These are phyloP conservation scores for Apiospora saccharicola DNA, from an alignment of 2,329 filamentous ascomycete species.

Conservation along the genomic window DNA sequence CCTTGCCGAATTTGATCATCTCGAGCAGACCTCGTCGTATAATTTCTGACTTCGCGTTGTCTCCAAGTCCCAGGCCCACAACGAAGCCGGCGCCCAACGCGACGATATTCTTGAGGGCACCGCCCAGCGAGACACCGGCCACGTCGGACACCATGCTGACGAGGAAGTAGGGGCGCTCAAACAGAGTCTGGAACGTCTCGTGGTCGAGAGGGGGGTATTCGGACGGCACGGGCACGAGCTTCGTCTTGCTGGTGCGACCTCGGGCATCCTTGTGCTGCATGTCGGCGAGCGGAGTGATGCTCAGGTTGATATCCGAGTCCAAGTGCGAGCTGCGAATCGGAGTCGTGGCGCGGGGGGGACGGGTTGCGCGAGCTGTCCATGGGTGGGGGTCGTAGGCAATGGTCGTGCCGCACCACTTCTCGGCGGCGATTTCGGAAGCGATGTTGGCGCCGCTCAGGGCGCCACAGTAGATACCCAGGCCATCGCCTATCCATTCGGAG, in stretches of 20 bases:
- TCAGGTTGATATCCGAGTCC: constrained; percentile 57
- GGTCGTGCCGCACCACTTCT: constrained; percentile 97
- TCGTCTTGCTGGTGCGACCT: constrained; percentile 71
- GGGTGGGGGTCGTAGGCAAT: constrained; percentile 90
- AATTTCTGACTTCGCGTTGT: constrained; percentile 98
- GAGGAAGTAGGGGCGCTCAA: constrained; percentile 97
- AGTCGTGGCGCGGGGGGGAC: constrained; percentile 56
- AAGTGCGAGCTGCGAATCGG: constrained; percentile 55
- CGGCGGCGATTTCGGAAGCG: constrained; percentile 89
- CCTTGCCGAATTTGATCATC: constrained; percentile 94
- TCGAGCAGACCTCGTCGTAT: constrained; percentile 96
- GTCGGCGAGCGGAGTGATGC: constrained; percentile 58
- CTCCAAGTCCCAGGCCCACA: constrained; percentile 94
- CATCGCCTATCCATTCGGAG: constrained; percentile 91
- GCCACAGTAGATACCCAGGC: constrained; percentile 94
- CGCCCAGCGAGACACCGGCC: constrained; percentile 93
- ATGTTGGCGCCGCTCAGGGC: constrained; percentile 97
- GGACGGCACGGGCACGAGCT: constrained; percentile 76
- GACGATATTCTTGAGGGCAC: constrained; percentile 96
- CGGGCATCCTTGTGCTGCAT: constrained; percentile 73
- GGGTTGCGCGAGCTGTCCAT: constrained; percentile 81
- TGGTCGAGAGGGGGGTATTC: constrained; percentile 91
- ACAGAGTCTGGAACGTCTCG: constrained; percentile 80
- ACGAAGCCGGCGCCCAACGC: constrained; percentile 95
- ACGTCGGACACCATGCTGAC: constrained; percentile 93